Evolutionary conservation across 2,329 filamentous ascomycete species (phyloP).

Genomic region (Microdochium nivale): DNA sequence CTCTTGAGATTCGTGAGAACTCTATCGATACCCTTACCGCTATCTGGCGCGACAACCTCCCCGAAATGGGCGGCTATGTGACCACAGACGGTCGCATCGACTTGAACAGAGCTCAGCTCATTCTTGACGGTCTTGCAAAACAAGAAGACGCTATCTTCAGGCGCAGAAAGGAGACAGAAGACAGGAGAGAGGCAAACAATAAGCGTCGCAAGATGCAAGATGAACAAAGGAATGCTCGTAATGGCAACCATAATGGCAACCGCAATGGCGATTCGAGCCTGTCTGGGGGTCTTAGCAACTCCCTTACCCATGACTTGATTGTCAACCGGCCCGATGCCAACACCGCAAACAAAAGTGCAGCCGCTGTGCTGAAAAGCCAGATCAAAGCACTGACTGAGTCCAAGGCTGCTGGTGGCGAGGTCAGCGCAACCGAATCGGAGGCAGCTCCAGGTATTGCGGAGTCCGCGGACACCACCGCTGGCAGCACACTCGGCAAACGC

Average conservation of each 20-base stretch:
- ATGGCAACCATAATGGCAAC: slow-evolving; percentile 19
- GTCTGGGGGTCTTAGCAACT: slow-evolving; percentile 41
- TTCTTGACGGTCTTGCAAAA: slow-evolving; percentile 78
- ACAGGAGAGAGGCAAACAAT: slow-evolving; percentile 69
- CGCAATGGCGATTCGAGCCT: slow-evolving; percentile 24
- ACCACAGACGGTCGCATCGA: slow-evolving; percentile 93
- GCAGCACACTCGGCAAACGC: slow-evolving; percentile 53
- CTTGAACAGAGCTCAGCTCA: slow-evolving; percentile 76
- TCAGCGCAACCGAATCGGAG: slow-evolving; percentile 11
- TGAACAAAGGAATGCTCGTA: slow-evolving; percentile 29
- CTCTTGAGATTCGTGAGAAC: slow-evolving; percentile 92
- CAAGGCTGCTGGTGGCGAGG: slow-evolving; percentile 5
- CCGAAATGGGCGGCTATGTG: slow-evolving; percentile 87
- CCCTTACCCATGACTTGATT: slow-evolving; percentile 80
- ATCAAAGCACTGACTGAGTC: slow-evolving; percentile 41
- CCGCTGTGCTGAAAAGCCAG: slow-evolving; percentile 76
- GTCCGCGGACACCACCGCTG: slow-evolving; percentile 7
- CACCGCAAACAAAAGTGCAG: slow-evolving; percentile 86
- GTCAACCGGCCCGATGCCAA: slow-evolving; percentile 71
- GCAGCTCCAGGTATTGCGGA: slow-evolving; percentile 14
- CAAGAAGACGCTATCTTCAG: slow-evolving; percentile 93
- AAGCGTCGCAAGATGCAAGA: slow-evolving; percentile 71
- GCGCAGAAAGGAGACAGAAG: slow-evolving; percentile 76
- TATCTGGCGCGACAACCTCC: slow-evolving; percentile 94
- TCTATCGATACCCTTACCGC: slow-evolving; percentile 92